A percentile compares a stretch with the other conserved stretches of the same genome.
phyloP scores from a whole-genome alignment of 1,284 basidiomycete genomes.

The Cutaneotrichosporon sp. region DNA sequence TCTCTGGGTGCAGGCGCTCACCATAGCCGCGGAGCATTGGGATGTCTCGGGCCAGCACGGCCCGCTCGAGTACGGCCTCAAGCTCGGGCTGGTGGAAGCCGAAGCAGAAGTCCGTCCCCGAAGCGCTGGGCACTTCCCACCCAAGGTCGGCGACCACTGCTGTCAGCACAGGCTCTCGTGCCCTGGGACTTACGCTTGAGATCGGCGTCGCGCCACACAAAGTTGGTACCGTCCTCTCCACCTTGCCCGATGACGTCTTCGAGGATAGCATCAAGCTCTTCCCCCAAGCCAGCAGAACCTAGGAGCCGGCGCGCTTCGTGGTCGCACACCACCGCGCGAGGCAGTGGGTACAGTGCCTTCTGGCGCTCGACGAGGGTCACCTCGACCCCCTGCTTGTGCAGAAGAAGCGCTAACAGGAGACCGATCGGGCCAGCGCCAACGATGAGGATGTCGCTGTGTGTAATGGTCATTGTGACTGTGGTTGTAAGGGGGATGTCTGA shows the following conservation, averaged over 20 bases:
- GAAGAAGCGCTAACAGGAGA: constrained; percentile 19
- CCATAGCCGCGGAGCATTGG: constrained; percentile 15
- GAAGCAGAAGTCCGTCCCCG: constrained; percentile 24
- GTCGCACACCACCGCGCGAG: constrained; percentile 28
- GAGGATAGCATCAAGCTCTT: constrained; percentile 19
- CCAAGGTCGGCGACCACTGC: constrained; percentile 19
- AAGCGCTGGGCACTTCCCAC: constrained; percentile 16
- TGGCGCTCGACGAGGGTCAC: constrained; percentile 29
- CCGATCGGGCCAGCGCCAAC: constrained; percentile 21
- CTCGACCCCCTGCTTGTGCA: constrained; percentile 21
- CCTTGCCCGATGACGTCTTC: constrained; percentile 15
- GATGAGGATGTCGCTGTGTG: constrained; percentile 17
- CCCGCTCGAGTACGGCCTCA: constrained; percentile 16
- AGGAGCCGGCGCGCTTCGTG: constrained; percentile 27
- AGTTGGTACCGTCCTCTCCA: constrained; percentile 24
- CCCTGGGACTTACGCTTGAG: constrained; percentile 18
- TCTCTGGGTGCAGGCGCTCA: not conserved
- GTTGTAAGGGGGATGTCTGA: not conserved
- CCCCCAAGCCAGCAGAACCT: constrained; percentile 17
- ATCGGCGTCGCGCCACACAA: constrained; percentile 28
- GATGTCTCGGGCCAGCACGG: constrained; percentile 10
- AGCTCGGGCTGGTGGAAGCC: constrained; percentile 27
- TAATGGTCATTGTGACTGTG: constrained; percentile 11
- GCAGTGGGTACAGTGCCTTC: constrained; percentile 28
- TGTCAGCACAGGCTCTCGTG: not conserved